These are phyloP conservation scores for Kuraishia borneana DNA, from an alignment of 805 yeast species.

Conservation along the genomic window DNA sequence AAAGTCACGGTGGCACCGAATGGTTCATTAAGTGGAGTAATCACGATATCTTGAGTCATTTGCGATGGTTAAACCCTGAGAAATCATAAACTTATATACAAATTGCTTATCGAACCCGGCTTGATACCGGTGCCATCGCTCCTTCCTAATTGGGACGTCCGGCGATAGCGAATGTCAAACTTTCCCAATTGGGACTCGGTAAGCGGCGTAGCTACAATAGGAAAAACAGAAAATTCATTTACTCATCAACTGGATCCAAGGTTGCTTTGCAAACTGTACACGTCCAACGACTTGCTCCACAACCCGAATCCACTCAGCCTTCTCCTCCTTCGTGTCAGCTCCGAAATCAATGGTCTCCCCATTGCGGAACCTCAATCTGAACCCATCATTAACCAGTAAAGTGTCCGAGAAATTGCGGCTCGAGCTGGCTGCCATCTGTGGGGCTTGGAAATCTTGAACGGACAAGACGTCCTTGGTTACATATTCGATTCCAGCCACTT, in stretches of 20 bases:
- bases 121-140: too few relatives aligned
- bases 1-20: constrained; percentile 61
- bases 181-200: too few relatives aligned
- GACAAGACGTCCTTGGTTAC: constrained; percentile 21
- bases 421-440: background rate
- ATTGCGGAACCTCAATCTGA: constrained; percentile 64
- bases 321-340: constrained; percentile 60
- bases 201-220: too few relatives aligned
- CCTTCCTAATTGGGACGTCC: too few relatives aligned
- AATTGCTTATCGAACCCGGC: too few relatives aligned
- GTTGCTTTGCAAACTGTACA: constrained; percentile 19
- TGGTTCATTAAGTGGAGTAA: constrained; percentile 37
- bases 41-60: too few relatives aligned
- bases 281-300: constrained; percentile 42
- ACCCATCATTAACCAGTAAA: constrained; percentile 56
- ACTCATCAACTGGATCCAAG: constrained; percentile 25
- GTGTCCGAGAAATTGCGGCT: constrained; percentile 63
- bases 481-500: constrained; percentile 43
- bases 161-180: too few relatives aligned
- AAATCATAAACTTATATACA: too few relatives aligned
- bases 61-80: too few relatives aligned
- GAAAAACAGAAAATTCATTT: too few relatives aligned
- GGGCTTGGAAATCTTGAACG: background rate
- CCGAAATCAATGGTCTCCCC: constrained; percentile 78
- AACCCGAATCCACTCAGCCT: constrained; percentile 51